Evolutionary conservation across 768 basidiomycete genomes (phyloP), one percentile per base, ranked within the genome.

Genomic region (Boletus rubescentipes): DNA sequence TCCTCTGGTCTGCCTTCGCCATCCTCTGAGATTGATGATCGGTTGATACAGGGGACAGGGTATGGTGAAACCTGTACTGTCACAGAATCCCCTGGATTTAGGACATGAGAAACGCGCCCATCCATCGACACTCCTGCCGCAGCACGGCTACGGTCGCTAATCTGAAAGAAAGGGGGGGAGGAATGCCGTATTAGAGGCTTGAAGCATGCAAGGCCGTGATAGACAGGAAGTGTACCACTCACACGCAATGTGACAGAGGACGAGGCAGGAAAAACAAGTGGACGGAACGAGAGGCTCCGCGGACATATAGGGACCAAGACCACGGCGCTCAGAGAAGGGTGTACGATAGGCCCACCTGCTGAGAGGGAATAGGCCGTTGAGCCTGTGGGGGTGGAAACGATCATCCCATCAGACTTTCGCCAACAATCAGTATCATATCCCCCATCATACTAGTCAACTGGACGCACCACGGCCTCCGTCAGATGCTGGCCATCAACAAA

Each of bases 281-380:
- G 93, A 12, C 95, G 78, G 72, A 98, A 98, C 30, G 89, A 92
- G 18, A 98, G 73, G 67, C 91, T 93, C 51, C 95, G 81, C 44
- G 95, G 95, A 64, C 93, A 94, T 60, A 98, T 96, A n/a, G 95
- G 95, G 2, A 95, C 96, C 38, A 98, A 75, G 14, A 98, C 89
- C 46, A 97, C 79, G 1, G 93, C 91, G 54, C 89, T 90, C 36
- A 95, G 75, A 3, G 91, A 91, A 3, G 95, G 95, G 58, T 97
- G 95, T 0, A 97, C 93, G 60, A 98, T 97, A 4, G 95, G 95
- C 23, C 95, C 95, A 32, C 95, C 95, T 1, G 94, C 91, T 4
- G 93, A 96, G 21, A 98, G 79, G 1, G 94, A 97, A 71, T 98
- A 97, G 15, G 95, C 95, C 4, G 95, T 97, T 20, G 94, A 97